A percentile compares a stretch with the other conserved stretches of the same genome.
Conservation (phyloP, 768 basidiomycete genomes). For the Mycena albidolilacea region DNA sequence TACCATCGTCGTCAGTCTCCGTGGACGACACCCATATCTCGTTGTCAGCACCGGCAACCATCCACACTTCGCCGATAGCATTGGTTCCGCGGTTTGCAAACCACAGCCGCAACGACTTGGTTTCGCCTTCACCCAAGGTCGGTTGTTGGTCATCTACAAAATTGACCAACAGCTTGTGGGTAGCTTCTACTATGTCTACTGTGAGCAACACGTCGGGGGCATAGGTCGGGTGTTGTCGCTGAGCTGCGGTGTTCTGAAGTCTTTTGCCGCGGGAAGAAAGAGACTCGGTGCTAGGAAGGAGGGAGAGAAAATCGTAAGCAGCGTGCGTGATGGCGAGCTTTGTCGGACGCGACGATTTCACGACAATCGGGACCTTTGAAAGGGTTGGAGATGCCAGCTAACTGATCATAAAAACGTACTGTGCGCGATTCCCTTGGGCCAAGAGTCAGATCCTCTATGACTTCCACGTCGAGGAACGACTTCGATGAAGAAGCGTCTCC, state of each 20-base stretch:
- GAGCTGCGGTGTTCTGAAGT: constrained; percentile 80
- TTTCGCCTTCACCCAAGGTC: constrained; percentile 79
- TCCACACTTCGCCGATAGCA: constrained; percentile 79
- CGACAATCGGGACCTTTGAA: constrained; percentile 72
- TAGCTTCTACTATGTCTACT: constrained; percentile 74
- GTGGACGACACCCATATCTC: constrained; percentile 67
- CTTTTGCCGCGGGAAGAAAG: constrained; percentile 81
- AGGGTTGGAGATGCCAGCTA: constrained; percentile 1
- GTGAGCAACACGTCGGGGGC: constrained; percentile 75
- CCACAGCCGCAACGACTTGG: constrained; percentile 65
- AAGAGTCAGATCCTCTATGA: constrained; percentile 73
- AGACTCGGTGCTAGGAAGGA: constrained; percentile 77
- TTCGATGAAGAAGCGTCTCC: constrained; percentile 49
- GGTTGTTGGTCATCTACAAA: constrained; percentile 70
- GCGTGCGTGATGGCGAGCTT: constrained; percentile 71
- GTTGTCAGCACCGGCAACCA: constrained; percentile 72
- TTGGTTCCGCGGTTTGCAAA: constrained; percentile 77
- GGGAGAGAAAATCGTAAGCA: constrained; percentile 79
- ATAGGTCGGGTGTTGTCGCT: constrained; percentile 79
- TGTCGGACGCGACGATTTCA: constrained; percentile 67
- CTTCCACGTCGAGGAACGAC: constrained; percentile 69
- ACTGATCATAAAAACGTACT: constrained; percentile 56
- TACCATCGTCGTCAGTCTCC: constrained; percentile 43
- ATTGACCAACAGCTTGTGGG: constrained; percentile 73
- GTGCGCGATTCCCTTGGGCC: constrained; percentile 74